phyloP scores from a whole-genome alignment of 108 stramenopile species.

The Nannochloropsis granulata region DNA sequence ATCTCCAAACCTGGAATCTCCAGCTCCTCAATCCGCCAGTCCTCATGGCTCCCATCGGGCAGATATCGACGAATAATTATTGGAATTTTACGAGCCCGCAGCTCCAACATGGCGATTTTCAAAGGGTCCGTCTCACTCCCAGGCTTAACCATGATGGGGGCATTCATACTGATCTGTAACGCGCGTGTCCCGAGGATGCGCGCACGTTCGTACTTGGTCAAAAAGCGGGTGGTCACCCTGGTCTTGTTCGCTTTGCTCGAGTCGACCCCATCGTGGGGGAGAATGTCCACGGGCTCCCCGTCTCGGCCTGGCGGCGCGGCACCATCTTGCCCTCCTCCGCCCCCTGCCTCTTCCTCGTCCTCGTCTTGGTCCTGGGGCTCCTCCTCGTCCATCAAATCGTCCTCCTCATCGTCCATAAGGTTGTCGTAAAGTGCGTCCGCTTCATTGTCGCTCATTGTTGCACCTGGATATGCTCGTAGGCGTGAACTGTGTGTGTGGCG shows the following conservation, averaged over 20 bases:
- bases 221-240: constrained; percentile 66
- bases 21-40: constrained; percentile 92
- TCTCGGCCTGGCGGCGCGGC: background rate
- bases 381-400: constrained; percentile 10
- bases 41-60: constrained; percentile 94
- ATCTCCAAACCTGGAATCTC: background rate
- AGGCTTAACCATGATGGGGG: constrained; percentile 96
- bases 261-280: background rate
- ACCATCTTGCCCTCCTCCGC: constrained; percentile 1
- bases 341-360: background rate
- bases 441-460: background rate
- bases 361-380: constrained; percentile 7
- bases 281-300: background rate
- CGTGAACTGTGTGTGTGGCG: no score
- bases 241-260: background rate
- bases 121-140: constrained; percentile 96
- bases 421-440: constrained; percentile 15
- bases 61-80: constrained; percentile 93
- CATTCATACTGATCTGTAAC: constrained; percentile 88
- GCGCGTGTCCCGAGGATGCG: constrained; percentile 96
- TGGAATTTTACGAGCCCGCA: constrained; percentile 91
- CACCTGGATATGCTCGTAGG: no score
- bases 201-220: constrained; percentile 97
- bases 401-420: constrained; percentile 22
- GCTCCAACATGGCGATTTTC: constrained; percentile 92